phyloP scores from a whole-genome alignment of 805 yeast species.

The Starmerella cellae region DNA sequence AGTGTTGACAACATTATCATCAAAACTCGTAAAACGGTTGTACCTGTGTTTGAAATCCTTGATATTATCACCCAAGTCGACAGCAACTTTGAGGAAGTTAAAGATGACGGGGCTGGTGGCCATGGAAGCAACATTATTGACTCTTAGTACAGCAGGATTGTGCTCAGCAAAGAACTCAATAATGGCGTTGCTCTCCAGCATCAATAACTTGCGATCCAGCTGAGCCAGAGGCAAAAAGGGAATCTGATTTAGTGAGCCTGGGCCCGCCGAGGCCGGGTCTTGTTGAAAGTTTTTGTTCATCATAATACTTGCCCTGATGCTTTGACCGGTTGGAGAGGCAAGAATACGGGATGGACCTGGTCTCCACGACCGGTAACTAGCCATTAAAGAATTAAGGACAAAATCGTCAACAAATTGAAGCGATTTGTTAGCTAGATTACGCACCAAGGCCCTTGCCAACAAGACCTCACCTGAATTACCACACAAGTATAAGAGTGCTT shows the following conservation, averaged over 20 bases:
- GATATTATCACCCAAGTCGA: conserved; percentile 27
- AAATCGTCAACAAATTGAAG: conserved; percentile 23
- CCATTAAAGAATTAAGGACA: conserved; percentile 25
- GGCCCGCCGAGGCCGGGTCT: not conserved
- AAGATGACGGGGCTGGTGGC: conserved; percentile 11
- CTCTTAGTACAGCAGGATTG: conserved; percentile 34
- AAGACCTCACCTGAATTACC: conserved; percentile 67
- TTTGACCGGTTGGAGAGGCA: conserved; percentile 21
- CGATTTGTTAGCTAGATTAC: conserved; percentile 22
- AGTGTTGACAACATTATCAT: not conserved
- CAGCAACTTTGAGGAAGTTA: conserved; percentile 39
- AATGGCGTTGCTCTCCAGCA: conserved; percentile 68
- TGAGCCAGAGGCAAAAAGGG: conserved; percentile 59
- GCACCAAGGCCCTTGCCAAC: conserved; percentile 46
- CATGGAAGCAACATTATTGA: conserved; percentile 31
- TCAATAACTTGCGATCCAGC: conserved; percentile 32
- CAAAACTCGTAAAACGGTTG: conserved; percentile 21
- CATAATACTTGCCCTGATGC: conserved; percentile 21
- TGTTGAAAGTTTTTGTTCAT: conserved; percentile 3
- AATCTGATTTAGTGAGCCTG: conserved; percentile 26
- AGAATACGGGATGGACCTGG: conserved; percentile 24
- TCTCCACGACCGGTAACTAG: conserved; percentile 25
- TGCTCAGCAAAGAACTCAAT: conserved; percentile 43
- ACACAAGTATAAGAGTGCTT: conserved; percentile 62
- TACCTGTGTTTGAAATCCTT: conserved; percentile 30